Percentiles rank a stretch among this genome's conserved stretches.
Conservation (phyloP, 768 basidiomycete genomes). For the Rhodotorula babjevae region DNA sequence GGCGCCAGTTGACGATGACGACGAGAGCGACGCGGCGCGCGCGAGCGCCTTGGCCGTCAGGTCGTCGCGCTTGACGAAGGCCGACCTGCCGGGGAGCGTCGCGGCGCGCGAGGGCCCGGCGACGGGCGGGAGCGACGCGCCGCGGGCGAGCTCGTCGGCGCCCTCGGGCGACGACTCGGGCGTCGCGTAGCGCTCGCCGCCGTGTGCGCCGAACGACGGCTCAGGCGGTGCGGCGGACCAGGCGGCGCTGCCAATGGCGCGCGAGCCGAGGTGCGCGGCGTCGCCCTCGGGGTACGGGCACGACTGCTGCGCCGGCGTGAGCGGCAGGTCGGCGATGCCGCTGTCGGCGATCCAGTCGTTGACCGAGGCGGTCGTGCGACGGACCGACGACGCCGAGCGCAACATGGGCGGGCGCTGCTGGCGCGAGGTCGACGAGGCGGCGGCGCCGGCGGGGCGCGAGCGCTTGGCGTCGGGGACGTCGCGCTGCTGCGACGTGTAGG, state of each 20-base stretch:
- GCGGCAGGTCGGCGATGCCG: not conserved
- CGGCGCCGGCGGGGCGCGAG: not conserved
- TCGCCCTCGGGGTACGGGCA: not conserved
- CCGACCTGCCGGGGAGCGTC: not conserved
- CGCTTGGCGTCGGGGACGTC: slow-evolving; percentile 4
- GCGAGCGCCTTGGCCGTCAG: slow-evolving; percentile 10
- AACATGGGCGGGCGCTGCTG: not conserved
- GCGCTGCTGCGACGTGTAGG: not conserved
- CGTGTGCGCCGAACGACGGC: not conserved
- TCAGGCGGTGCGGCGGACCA: not conserved
- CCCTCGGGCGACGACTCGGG: slow-evolving; percentile 20
- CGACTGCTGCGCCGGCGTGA: not conserved
- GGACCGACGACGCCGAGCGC: not conserved
- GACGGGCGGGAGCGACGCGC: too few species aligned
- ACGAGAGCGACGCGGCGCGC: not conserved
- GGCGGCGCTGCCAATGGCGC: not conserved
- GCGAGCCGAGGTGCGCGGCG: not conserved
- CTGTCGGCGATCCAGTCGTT: not conserved
- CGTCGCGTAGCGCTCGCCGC: slow-evolving; percentile 6
- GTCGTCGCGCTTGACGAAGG: slow-evolving; percentile 18
- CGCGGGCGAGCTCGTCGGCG: too few species aligned
- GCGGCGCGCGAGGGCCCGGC: not conserved
- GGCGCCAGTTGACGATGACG: not conserved
- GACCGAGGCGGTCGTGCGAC: not conserved
- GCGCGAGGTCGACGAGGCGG: not conserved